A percentile compares a stretch with the other conserved stretches of the same genome.
These are phyloP conservation scores for Sutorius eximius DNA, from an alignment of 1,284 basidiomycete species.

Conservation along the genomic window DNA sequence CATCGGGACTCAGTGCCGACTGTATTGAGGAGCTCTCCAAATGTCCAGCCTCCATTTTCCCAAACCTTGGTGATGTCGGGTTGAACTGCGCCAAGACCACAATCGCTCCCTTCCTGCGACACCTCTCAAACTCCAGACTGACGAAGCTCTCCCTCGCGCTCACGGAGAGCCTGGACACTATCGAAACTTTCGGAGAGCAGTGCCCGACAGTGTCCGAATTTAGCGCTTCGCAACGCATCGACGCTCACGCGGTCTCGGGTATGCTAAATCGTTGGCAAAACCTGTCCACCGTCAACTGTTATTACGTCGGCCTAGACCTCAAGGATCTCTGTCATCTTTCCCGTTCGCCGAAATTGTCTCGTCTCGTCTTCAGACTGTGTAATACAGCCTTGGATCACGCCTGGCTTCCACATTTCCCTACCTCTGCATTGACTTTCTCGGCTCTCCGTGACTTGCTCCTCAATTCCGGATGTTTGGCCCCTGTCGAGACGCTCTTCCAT, in stretches of 20 bases:
- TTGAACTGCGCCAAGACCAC: background rate
- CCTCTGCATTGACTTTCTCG: background rate
- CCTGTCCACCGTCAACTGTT: constrained; percentile 7
- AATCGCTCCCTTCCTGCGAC: constrained; percentile 2
- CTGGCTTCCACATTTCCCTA: background rate
- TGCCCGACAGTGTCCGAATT: constrained; percentile 3
- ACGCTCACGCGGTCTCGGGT: background rate
- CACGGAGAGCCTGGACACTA: background rate
- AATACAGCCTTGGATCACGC: background rate
- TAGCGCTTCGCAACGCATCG: background rate
- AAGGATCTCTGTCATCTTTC: constrained; percentile 11
- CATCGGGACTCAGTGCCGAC: background rate
- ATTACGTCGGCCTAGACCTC: background rate
- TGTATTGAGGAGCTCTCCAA: background rate
- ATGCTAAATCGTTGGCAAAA: constrained; percentile 13
- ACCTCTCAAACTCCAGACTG: background rate
- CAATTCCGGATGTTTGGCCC: background rate
- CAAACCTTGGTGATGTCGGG: constrained; percentile 4
- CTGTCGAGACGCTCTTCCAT: constrained; percentile 7
- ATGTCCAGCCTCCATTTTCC: constrained; percentile 1
- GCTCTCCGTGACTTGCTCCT: background rate
- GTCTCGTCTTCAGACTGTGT: background rate
- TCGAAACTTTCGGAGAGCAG: background rate
- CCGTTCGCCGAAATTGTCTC: background rate
- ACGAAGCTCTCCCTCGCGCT: background rate